Conservation (phyloP, 1,284 basidiomycete genomes). For the Trichosporon sp. region DNA sequence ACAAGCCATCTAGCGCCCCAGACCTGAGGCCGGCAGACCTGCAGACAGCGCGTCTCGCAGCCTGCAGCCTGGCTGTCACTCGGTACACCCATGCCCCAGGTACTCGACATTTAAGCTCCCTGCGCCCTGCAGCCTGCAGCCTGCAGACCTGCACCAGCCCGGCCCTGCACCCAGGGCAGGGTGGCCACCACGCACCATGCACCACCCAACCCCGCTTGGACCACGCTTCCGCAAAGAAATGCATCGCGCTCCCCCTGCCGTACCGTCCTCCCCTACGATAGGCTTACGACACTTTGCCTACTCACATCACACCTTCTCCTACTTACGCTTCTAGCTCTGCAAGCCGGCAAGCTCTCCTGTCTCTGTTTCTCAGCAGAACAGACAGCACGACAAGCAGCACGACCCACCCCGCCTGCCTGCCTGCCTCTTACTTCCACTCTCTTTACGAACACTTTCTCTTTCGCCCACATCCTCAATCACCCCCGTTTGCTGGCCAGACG, state of each 20-base stretch:
- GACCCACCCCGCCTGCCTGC: neutral
- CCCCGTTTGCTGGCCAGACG: conserved; percentile 3
- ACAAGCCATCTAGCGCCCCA: neutral
- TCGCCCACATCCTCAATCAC: neutral
- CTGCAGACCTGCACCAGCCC: too few species aligned
- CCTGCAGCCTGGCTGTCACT: neutral
- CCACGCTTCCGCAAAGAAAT: neutral
- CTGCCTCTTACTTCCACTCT: neutral
- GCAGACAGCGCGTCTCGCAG: too few species aligned
- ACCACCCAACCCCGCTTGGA: too few species aligned
- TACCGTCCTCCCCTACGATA: neutral
- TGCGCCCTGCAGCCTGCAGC: too few species aligned
- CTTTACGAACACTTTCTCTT: conserved; percentile 7
- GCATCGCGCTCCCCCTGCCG: neutral
- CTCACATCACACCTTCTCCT: neutral
- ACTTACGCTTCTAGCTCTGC: neutral
- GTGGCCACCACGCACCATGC: too few species aligned
- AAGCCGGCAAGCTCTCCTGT: neutral
- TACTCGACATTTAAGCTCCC: too few species aligned
- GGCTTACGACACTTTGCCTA: neutral
- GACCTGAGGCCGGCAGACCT: too few species aligned
- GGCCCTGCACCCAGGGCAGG: too few species aligned
- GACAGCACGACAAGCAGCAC: neutral
- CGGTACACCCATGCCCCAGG: too few species aligned
- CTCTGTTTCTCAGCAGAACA: neutral